Evolutionary conservation across 2,329 filamentous ascomycete genomes (phyloP), one percentile per base, ranked within the genome.

Genomic region (Clarireedia monteithiana): DNA sequence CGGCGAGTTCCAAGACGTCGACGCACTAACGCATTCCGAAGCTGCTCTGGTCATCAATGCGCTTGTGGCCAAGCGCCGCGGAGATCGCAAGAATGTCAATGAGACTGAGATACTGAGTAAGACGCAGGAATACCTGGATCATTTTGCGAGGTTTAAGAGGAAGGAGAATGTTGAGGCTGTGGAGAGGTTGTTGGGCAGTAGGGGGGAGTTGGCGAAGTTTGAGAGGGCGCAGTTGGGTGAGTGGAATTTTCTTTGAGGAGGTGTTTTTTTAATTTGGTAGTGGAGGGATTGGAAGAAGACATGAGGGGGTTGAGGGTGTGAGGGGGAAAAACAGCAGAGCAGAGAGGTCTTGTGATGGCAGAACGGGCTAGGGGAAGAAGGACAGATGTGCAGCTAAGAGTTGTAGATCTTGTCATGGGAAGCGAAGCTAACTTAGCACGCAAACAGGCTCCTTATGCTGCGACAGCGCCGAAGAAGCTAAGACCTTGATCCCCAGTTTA

Each of bases 121-220:
- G 72, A 96, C 92, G 26, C 81, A 91, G 62, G 89, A 91, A 68
- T 97, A 99, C 73, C 83, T 97, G 53, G 91, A 96, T 66, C 85
- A 91, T 60, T 99, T 99, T 73, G 88, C 91, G 17, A 88, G 94
- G 38, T 97, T 97, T 80, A 95, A 96, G 75, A 85, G 91, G 67
- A 91, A 92, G 71, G 89, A 95, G 71, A 94, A 94, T 63, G 88
- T 96, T 68, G 89, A 96, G 74, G 89, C 90, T n/a, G 90, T 97
- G 34, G 91, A 95, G 73, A 84, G 89, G 58, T 77, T 96, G 65
- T 80, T 96, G 61, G 88, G 88, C 63, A 82, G 86, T 57, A 87
- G 90, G 68, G 83, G 84, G 61, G 84, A 90, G 69, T 76, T 99
- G 64, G 88, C 89, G 67, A 88, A 91, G 71, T 97, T 97, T 70